Evolutionary conservation across 2,329 filamentous ascomycete species (phyloP), one percentile per base, ranked within the genome.

Genomic region (Apiospora pterosperma): DNA sequence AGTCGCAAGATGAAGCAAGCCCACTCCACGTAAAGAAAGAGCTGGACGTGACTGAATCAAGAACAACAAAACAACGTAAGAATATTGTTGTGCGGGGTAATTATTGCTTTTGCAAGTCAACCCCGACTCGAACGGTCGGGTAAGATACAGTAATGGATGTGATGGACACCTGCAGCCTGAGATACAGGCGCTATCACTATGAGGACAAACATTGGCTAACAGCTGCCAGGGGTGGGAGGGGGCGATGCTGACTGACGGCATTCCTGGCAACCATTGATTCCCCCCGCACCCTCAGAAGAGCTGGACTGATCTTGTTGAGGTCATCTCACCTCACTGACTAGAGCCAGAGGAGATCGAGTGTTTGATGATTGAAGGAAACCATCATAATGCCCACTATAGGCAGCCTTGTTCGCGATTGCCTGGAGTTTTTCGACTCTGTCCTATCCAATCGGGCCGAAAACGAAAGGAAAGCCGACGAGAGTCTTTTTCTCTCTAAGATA

Each of bases 391-490:
- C 12, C 21, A 25, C 10, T 5, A 48, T 48, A 25, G 42, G 42
- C 11, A 11, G 21, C 10, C 10, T 48, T 48, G 42, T 48, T 2
- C 42, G 42, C 2, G 21, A 48, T 23, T 48, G 42, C 21, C 21
- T 48, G 4, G 21, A 48, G 21, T 25, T 11, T 6, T 48, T 48
- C 4, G 42, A 48, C 23, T 48, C 21, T 25, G 42, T 48, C 8
- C 21, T 25, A 4, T 48, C 42, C 21, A 23, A 25, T 25, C 21
- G 42, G 10, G 10, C 12, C 11, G 42, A 25, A 25, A 2, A 25
- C 6, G 42, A 42, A 5, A 4, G 8, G 42, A 63, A 66, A 66
- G 67, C 55, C 64, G 21, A 34, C 59, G 10, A 48, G 52, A 48
- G 42, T 12, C 42, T 48, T 11, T 10, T 23, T 48, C 21, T 48